A percentile compares a stretch with the other conserved stretches of the same genome.
Conservation (phyloP, 371 early-diverging fungal species). For the Blakeslea trispora region DNA sequence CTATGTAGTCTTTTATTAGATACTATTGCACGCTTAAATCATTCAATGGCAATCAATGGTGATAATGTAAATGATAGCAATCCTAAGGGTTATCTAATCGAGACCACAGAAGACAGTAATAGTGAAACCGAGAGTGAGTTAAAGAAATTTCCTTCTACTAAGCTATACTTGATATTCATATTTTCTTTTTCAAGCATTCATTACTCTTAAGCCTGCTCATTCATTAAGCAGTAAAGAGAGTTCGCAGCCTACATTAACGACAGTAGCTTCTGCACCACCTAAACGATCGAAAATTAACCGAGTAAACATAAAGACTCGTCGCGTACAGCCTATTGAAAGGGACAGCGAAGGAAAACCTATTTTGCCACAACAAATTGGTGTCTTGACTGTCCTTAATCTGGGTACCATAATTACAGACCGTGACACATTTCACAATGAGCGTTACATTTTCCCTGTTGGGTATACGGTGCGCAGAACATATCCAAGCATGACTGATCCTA, state of each 20-base stretch:
- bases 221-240: too few species aligned
- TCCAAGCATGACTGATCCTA: conserved; percentile 74
- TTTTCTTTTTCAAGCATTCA: too few species aligned
- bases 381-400: conserved; percentile 71
- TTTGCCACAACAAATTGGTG: conserved; percentile 81
- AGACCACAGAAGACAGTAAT: neutral
- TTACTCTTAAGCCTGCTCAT: too few species aligned
- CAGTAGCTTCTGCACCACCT: conserved; percentile 52
- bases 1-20: conserved; percentile 43
- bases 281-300: conserved; percentile 45
- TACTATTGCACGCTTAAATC: conserved; percentile 35
- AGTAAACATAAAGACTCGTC: conserved; percentile 35
- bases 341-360: conserved; percentile 71
- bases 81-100: too few species aligned
- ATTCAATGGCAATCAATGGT: neutral
- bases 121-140: conserved; percentile 10
- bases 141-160: too few species aligned
- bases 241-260: conserved; percentile 17
- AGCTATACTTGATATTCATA: too few species aligned
- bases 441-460: conserved; percentile 93
- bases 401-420: conserved; percentile 78
- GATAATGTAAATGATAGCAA: neutral
- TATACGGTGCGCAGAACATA: conserved; percentile 70
- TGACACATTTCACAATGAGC: conserved; percentile 83
- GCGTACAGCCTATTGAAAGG: conserved; percentile 63